A percentile compares a stretch with the other conserved stretches of the same genome.
phyloP scores from a whole-genome alignment of 2,329 filamentous ascomycete genomes.

The Thelonectria rubi region DNA sequence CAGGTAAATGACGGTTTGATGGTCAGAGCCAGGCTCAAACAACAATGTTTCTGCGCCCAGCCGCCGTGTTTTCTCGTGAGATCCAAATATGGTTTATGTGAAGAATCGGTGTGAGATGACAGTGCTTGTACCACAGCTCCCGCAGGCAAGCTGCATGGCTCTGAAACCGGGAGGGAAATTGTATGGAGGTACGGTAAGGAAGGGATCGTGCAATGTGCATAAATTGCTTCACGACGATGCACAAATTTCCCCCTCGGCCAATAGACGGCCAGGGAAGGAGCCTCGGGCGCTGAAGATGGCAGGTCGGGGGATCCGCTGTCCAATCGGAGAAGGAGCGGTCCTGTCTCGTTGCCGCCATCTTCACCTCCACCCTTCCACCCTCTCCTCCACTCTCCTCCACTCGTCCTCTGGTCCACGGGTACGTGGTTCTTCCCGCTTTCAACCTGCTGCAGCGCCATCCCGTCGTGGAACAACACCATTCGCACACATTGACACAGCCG shows the following conservation, averaged over 20 bases:
- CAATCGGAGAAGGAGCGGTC: slow-evolving; percentile 13
- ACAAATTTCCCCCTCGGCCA: not conserved
- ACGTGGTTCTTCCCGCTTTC: slow-evolving; percentile 22
- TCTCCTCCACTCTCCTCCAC: not conserved
- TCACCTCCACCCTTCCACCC: slow-evolving; percentile 14
- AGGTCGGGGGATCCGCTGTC: slow-evolving; percentile 1
- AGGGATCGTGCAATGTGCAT: slow-evolving; percentile 14
- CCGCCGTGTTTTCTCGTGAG: not conserved
- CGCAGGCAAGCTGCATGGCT: not conserved
- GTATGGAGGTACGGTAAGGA: too few relatives aligned
- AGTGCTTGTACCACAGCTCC: not conserved
- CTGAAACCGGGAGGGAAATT: slow-evolving; percentile 9
- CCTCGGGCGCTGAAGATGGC: not conserved
- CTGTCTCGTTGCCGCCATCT: slow-evolving; percentile 3
- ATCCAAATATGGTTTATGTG: not conserved
- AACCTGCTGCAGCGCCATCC: slow-evolving; percentile 36
- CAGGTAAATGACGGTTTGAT: not conserved
- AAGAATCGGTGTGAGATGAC: not conserved
- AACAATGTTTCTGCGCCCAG: slow-evolving; percentile 5
- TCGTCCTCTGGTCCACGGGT: too few relatives aligned
- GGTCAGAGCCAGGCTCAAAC: not conserved
- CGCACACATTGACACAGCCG: slow-evolving; percentile 20
- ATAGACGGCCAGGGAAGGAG: not conserved
- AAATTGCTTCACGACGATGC: slow-evolving; percentile 9
- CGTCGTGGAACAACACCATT: slow-evolving; percentile 29